A percentile compares a stretch with the other conserved stretches of the same genome.
Evolutionary conservation across 805 yeast genomes (phyloP).

Genomic region (Spathaspora boniae): DNA sequence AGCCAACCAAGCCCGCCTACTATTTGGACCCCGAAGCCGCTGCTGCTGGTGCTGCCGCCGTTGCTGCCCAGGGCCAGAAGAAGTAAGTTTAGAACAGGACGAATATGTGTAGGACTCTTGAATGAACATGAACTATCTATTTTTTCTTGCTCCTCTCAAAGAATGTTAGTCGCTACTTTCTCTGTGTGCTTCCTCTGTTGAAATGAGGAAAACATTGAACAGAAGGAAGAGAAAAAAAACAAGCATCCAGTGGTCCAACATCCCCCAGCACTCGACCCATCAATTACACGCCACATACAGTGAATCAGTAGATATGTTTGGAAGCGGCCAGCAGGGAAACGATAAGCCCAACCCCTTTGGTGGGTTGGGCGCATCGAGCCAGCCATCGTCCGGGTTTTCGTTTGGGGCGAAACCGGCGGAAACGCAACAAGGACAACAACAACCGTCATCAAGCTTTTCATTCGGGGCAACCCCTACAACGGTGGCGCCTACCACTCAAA

Average conservation of each 20-base stretch:
- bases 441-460: constrained; percentile 8
- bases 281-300: neutral
- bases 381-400: constrained; percentile 14
- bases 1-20: constrained; percentile 90
- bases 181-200: no score
- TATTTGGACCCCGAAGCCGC: constrained; percentile 99
- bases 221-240: no score
- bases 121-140: no score
- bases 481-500: constrained; percentile 10
- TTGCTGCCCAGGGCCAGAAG: constrained; percentile 85
- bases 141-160: no score
- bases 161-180: no score
- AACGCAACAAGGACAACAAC: constrained; percentile 5
- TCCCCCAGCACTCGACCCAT: neutral
- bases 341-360: constrained; percentile 14
- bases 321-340: neutral
- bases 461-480: constrained; percentile 12
- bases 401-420: constrained; percentile 17
- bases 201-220: no score
- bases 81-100: constrained; percentile 18
- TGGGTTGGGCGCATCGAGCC: constrained; percentile 15
- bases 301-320: neutral
- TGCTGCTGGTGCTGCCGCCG: constrained; percentile 99
- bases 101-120: no score
- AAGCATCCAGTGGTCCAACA: constrained; percentile 5